These are phyloP conservation scores for Bjerkandera adusta DNA, from an alignment of 1,284 basidiomycete genomes.

Conservation along the genomic window DNA sequence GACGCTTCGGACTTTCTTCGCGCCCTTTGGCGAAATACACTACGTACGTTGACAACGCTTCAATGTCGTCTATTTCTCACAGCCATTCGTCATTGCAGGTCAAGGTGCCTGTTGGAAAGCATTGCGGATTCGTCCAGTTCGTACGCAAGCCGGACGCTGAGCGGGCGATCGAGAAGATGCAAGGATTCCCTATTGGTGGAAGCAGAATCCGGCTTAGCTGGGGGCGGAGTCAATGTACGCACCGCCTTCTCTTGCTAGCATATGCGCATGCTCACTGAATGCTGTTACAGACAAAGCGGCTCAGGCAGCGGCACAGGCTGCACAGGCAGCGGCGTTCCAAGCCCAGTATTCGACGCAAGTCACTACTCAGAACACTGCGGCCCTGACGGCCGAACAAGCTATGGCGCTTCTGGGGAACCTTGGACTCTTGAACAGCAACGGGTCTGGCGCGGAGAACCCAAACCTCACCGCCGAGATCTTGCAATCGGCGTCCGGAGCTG, in stretches of 20 bases:
- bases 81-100: constrained; percentile 50
- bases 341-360: constrained; percentile 42
- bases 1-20: constrained; percentile 84
- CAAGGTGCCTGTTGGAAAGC: constrained; percentile 93
- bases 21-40: constrained; percentile 88
- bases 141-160: constrained; percentile 91
- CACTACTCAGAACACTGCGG: constrained; percentile 22
- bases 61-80: constrained; percentile 7
- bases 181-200: constrained; percentile 91
- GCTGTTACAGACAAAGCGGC: constrained; percentile 71
- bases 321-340: constrained; percentile 68
- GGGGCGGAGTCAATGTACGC: constrained; percentile 88
- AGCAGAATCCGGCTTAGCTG: constrained; percentile 89
- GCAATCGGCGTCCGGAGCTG: constrained; percentile 20
- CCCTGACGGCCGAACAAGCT: constrained; percentile 64
- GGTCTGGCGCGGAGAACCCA: background rate
- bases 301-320: constrained; percentile 81
- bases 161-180: constrained; percentile 92
- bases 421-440: constrained; percentile 36
- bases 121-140: constrained; percentile 95
- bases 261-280: constrained; percentile 5
- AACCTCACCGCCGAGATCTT: constrained; percentile 12
- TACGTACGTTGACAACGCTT: constrained; percentile 51
- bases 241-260: too few species aligned
- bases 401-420: constrained; percentile 65